phyloP scores from a whole-genome alignment of 163 green algal genomes.

The Chlorella variabilis region DNA sequence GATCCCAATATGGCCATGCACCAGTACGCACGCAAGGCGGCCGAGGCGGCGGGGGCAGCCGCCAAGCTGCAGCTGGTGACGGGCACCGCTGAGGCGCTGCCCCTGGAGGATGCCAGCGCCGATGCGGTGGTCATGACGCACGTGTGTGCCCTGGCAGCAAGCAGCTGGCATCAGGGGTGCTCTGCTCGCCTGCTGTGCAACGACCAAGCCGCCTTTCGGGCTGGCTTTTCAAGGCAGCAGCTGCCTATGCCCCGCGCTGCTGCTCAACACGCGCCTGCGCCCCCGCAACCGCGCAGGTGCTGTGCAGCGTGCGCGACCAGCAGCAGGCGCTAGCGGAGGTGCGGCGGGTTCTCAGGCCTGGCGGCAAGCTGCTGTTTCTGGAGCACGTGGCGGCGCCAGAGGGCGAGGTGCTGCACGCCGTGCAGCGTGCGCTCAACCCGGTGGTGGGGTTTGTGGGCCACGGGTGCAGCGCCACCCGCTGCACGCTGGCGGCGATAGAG shows the following conservation, averaged over 20 bases:
- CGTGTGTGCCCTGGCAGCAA: background rate
- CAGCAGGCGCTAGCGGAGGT: constrained; percentile 54
- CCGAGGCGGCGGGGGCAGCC: constrained; percentile 10
- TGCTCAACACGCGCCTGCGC: too few relatives aligned
- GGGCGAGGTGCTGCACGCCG: constrained; percentile 8
- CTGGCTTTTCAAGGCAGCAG: too few relatives aligned
- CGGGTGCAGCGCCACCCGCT: background rate
- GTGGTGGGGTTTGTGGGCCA: background rate
- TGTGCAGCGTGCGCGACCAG: constrained; percentile 64
- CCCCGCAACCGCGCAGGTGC: too few relatives aligned
- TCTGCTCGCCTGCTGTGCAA: background rate
- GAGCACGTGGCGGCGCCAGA: constrained; percentile 67
- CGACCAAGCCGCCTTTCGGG: too few relatives aligned
- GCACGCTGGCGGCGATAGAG: constrained; percentile 5
- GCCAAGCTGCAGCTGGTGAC: constrained; percentile 37
- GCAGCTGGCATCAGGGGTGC: background rate
- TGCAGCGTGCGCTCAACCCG: constrained; percentile 19
- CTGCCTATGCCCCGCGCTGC: too few relatives aligned
- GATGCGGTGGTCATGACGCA: constrained; percentile 52
- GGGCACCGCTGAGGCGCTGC: constrained; percentile 47
- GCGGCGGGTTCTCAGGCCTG: constrained; percentile 64
- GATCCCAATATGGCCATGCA: constrained; percentile 56
- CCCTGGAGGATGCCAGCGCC: constrained; percentile 29
- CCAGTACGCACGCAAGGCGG: constrained; percentile 33
- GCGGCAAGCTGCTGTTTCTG: constrained; percentile 67